Conservation (phyloP, 108 stramenopile genomes). For the Cyclotella sp. region DNA sequence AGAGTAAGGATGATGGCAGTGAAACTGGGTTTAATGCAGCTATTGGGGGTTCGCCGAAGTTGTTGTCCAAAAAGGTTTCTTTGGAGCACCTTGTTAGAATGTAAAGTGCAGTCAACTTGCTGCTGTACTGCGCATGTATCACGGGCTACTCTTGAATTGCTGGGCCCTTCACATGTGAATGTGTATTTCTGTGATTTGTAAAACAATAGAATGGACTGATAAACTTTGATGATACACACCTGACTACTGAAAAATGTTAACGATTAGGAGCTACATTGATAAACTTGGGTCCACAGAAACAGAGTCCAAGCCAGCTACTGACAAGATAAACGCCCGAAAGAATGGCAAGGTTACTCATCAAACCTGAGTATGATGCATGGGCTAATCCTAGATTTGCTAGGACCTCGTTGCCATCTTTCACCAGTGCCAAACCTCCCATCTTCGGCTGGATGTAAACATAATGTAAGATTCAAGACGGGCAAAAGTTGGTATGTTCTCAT, state of each 20-base stretch:
- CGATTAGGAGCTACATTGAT: conserved; percentile 17
- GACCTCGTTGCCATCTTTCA: conserved; percentile 84
- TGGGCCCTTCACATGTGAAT: background rate
- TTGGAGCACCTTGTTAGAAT: conserved; percentile 78
- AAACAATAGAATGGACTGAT: background rate
- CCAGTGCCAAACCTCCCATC: conserved; percentile 85
- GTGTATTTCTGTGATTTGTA: background rate
- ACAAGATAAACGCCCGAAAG: conserved; percentile 58
- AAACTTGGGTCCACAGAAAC: conserved; percentile 51
- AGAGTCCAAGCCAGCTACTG: conserved; percentile 67
- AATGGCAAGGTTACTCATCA: conserved; percentile 61
- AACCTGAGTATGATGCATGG: conserved; percentile 50
- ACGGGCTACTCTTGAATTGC: background rate
- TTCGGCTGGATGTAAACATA: conserved; percentile 35
- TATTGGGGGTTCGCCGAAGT: conserved; percentile 11
- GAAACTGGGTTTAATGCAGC: background rate
- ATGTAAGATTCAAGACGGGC: background rate
- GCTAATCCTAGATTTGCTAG: conserved; percentile 75
- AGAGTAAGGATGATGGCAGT: conserved; percentile 31
- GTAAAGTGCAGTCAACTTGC: conserved; percentile 33
- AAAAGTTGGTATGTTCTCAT: background rate
- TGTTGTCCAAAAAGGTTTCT: conserved; percentile 44
- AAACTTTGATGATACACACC: background rate
- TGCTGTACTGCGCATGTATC: background rate
- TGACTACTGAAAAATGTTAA: background rate